Percentiles rank a stretch among this genome's conserved stretches.
phyloP scores from a whole-genome alignment of 495 filamentous ascomycete species.

The Tetracladium setigerum region DNA sequence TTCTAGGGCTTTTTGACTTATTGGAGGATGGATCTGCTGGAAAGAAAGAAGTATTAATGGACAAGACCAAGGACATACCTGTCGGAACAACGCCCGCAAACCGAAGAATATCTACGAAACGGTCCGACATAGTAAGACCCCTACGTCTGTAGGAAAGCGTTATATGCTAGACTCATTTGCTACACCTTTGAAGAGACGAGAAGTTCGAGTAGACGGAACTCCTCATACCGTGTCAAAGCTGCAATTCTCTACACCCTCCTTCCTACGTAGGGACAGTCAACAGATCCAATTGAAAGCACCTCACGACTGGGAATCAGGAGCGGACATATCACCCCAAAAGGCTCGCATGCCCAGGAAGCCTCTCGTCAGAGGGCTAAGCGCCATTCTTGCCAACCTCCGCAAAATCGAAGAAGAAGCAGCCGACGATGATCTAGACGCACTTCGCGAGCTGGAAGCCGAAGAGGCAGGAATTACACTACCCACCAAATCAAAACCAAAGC shows the following conservation, averaged over 20 bases:
- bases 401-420: constrained; percentile 70
- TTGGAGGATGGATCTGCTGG: constrained; percentile 40
- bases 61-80: not conserved
- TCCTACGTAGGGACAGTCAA: constrained; percentile 52
- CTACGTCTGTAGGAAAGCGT: constrained; percentile 53
- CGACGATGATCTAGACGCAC: constrained; percentile 74
- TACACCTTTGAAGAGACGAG: constrained; percentile 45
- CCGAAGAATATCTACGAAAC: constrained; percentile 5
- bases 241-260: constrained; percentile 62
- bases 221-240: constrained; percentile 43
- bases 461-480: constrained; percentile 9
- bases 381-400: constrained; percentile 67
- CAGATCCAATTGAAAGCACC: constrained; percentile 30
- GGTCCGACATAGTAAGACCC: constrained; percentile 39
- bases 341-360: constrained; percentile 49
- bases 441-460: constrained; percentile 70
- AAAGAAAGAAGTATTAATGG: not conserved
- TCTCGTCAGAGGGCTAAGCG: constrained; percentile 66
- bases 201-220: constrained; percentile 29
- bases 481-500: constrained; percentile 11
- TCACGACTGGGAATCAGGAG: constrained; percentile 37
- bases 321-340: constrained; percentile 27
- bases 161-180: constrained; percentile 55
- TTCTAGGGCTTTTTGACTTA: constrained; percentile 88
- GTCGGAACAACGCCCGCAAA: constrained; percentile 14